Conservation (phyloP, 169 alveolate species). For the Ichthyophthirius multifiliis region DNA sequence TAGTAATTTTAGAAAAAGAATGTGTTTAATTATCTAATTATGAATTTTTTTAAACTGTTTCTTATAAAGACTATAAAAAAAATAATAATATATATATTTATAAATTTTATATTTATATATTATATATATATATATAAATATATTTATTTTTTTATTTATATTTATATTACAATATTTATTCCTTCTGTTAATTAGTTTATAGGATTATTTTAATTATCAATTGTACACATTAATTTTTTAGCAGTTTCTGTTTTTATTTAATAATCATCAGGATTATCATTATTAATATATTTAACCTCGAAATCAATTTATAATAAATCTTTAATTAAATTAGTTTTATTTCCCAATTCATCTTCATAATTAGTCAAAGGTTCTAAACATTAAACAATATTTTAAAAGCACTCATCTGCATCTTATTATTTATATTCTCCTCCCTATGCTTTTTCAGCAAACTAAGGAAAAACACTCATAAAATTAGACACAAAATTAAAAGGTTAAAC, state of each 20-base stretch:
- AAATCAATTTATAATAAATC: constrained; percentile 72
- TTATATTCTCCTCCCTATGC: constrained; percentile 63
- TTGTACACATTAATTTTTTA: constrained; percentile 61
- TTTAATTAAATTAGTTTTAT: constrained; percentile 47
- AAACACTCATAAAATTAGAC: not conserved
- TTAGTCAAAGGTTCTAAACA: constrained; percentile 36
- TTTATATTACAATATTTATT: constrained; percentile 35
- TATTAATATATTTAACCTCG: constrained; percentile 53
- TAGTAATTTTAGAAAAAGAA: constrained; percentile 57
- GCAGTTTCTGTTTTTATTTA: constrained; percentile 39
- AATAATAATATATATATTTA: not conserved
- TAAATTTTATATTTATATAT: not conserved
- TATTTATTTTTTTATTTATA: not conserved
- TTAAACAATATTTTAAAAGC: constrained; percentile 51
- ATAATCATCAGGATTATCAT: constrained; percentile 56
- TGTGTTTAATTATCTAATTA: constrained; percentile 49
- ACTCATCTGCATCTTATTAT: constrained; percentile 85
- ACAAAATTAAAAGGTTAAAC: constrained; percentile 13
- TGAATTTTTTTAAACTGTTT: constrained; percentile 62
- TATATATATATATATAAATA: not conserved
- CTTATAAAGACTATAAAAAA: constrained; percentile 38
- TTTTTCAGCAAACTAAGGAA: constrained; percentile 49
- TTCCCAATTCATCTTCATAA: constrained; percentile 41
- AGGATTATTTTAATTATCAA: constrained; percentile 55
- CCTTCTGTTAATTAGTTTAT: constrained; percentile 75